Evolutionary conservation across 306 rosid genomes (phyloP).

Genomic region (Luffa aegyptiaca): DNA sequence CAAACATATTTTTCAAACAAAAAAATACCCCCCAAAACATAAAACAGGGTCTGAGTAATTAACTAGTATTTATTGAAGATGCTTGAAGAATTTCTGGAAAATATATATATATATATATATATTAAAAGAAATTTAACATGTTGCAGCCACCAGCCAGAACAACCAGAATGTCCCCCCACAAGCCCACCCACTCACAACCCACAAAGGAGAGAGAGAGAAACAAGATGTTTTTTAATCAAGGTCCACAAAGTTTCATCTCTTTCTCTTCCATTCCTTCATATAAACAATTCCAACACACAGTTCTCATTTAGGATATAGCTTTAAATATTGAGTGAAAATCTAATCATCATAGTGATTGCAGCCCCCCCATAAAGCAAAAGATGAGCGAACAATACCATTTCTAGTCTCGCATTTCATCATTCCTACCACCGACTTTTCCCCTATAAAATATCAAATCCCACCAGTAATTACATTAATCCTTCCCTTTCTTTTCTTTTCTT

Average conservation of each 20-base stretch:
- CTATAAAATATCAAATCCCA: constrained; percentile 6
- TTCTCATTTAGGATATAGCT: not conserved
- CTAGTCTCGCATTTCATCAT: constrained; percentile 12
- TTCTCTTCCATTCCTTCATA: not conserved
- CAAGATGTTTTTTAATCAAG: not conserved
- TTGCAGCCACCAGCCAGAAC: constrained; percentile 6
- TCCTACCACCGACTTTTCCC: not conserved
- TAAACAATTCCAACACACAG: not conserved
- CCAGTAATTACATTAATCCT: not conserved
- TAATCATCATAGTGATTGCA: constrained; percentile 7
- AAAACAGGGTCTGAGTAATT: not conserved
- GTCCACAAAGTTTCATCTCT: not conserved
- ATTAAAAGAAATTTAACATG: not conserved
- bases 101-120: not conserved
- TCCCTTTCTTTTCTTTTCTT: not conserved
- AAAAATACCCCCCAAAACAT: not conserved
- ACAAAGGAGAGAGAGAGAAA: not conserved
- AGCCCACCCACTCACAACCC: not conserved
- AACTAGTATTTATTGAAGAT: not conserved
- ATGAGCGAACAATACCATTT: constrained; percentile 5
- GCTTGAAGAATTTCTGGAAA: not conserved
- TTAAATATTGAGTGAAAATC: not conserved
- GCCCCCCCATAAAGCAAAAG: not conserved
- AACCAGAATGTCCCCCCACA: not conserved
- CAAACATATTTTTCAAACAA: not conserved